These are phyloP conservation scores for Gastroboletus turbinatus DNA, from an alignment of 1,284 basidiomycete species.

Conservation along the genomic window DNA sequence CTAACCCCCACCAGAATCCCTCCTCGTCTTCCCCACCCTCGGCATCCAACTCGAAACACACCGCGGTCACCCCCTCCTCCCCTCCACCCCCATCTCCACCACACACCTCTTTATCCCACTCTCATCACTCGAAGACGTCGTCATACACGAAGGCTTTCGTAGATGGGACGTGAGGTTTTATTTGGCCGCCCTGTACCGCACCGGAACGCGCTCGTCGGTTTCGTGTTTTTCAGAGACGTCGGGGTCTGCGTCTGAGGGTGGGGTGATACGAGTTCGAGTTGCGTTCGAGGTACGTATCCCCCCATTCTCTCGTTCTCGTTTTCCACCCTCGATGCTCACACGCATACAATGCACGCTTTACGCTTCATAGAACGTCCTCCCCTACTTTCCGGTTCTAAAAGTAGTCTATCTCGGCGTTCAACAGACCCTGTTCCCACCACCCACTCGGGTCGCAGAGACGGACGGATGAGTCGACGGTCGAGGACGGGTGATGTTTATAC, in stretches of 20 bases:
- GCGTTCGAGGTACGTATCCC: conserved; percentile 49
- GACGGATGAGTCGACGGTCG: background rate
- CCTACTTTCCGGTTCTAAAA: conserved; percentile 59
- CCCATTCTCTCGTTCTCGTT: no score
- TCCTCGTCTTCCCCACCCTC: conserved; percentile 60
- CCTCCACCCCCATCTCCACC: conserved; percentile 33
- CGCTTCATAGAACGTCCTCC: conserved; percentile 54
- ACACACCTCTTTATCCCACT: conserved; percentile 60
- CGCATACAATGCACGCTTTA: no score
- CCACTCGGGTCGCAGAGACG: background rate
- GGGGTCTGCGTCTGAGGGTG: background rate
- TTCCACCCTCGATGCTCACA: no score
- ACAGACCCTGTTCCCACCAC: conserved; percentile 31
- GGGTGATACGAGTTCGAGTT: conserved; percentile 41
- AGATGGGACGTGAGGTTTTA: conserved; percentile 74
- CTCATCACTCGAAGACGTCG: conserved; percentile 52
- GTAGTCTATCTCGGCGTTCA: conserved; percentile 60
- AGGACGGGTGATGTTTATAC: background rate
- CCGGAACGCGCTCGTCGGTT: background rate
- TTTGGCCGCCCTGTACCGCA: conserved; percentile 49
- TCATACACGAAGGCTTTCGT: conserved; percentile 71
- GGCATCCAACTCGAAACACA: conserved; percentile 74
- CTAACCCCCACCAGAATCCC: conserved; percentile 49
- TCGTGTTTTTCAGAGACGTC: no score
- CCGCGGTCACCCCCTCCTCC: conserved; percentile 48